Base-by-base conservation (phyloP, 2,329 filamentous ascomycete genomes). In the Pestalotiopsis sp. region DNA sequence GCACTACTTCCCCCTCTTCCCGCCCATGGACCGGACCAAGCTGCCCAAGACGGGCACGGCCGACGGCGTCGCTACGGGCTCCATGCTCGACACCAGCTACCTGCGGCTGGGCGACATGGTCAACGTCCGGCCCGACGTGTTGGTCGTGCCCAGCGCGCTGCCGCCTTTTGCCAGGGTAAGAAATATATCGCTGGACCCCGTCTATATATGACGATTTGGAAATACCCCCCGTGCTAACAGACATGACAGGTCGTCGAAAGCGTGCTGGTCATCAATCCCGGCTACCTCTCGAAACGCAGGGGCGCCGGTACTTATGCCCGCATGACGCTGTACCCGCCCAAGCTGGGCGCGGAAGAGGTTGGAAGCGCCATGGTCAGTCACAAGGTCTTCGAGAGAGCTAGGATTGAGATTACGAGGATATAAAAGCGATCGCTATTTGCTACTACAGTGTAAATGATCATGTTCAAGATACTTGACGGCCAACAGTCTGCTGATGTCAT, bases 81-180 rank as follows among this genome's bases (percentile, higher is more conserved):
- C 93, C 0, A 91, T 92, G 84, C 79, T 98, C 65, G 96, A 99
- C 79, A 82, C 93, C 23, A 91, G 91, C 71, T 97, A 96, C 80
- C 78, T 97, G 73, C 95, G 96, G 81, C 82, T 98, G 20, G 94
- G 93, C 20, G 96, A 98, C 80, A 97, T 97, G 90, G 87, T 96
- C 75, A 93, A 92, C 71, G 92, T 94, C 2, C 85, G 91, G 66
- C 96, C 95, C 0, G 96, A 99, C 80, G 86, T 98, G 49, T 81
- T 98, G 75, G 85, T 98, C 62, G 84, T 92, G 61, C 95, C 96
- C 1, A 97, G 94, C 76, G 87, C 92, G 61, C 80, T 98, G 73
- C 93, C 93, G 27, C 92, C 94, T 2, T 97, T 97, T 84, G 93
- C 93, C 52, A 97, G 93, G 88, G 95, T 96, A 84, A 73, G 86